Evolutionary conservation across 2,329 filamentous ascomycete genomes (phyloP), one percentile per base, ranked within the genome.

Genomic region (Cryoendolithus antarcticus): DNA sequence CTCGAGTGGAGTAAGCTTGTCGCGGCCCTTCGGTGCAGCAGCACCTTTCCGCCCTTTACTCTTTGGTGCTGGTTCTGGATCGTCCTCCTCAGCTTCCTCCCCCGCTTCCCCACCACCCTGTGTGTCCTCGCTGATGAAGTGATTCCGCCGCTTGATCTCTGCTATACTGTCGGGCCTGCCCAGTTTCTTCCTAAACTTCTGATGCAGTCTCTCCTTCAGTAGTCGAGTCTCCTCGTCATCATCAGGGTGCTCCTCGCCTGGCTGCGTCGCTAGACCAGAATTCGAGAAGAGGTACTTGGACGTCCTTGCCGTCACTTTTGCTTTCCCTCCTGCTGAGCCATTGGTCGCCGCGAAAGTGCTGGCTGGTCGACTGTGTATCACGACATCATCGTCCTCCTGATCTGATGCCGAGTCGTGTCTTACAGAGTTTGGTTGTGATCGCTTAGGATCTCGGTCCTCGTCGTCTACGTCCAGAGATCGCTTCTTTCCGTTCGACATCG

Each of bases 1-100:
- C 59, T 96, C 88, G 78, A 98, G 82, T 0, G 91, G 91, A 0
- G 91, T 98, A 44, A 98, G 72, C 58, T 95, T 95, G 39, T 72
- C 79, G n/a, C 62, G 74, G 44, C 75, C 74, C 57, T 86, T 93
- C 62, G 84, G 93, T 47, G 68, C 48, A 53, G 66, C 42, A 56
- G 62, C 48, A 15, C 63, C 66, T 50, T 70, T 76, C 49, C 57
- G 64, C 3, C 63, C 66, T 46, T 63, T 69, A 2, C 62, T 54
- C 39, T 70, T 70, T 3, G 66, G 53, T 9, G 63, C 57, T 34
- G 70, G 65, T 7, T 70, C 66, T 3, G 70, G 66, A 27, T 56
- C 52, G 9, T 70, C 15, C 15, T 19, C 65, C n/a, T 67, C 65
- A 30, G 76, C 71, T 64, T 73, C 60, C 10, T 64, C 81, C 0